Evolutionary conservation across 371 early-diverging fungal species (phyloP).

Genomic region (Capillidium heterosporum): DNA sequence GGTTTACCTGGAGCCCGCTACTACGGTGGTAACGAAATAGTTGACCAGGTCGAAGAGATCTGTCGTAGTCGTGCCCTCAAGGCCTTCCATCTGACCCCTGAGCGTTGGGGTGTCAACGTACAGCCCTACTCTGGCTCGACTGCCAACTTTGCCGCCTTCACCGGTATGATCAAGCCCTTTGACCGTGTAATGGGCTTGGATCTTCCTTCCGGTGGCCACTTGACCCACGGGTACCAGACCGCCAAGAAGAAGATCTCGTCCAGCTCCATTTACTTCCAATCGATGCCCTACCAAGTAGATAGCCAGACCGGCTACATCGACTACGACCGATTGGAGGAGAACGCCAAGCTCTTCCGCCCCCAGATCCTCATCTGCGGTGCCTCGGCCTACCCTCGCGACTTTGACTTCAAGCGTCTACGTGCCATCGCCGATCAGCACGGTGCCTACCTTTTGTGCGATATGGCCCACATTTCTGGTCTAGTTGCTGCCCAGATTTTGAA

Average conservation of each 20-base stretch:
- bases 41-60: constrained; percentile 89
- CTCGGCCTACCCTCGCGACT: constrained; percentile 93
- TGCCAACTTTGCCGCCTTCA: constrained; percentile 97
- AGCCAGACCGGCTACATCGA: constrained; percentile 80
- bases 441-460: constrained; percentile 95
- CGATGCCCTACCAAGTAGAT: constrained; percentile 93
- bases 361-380: constrained; percentile 97
- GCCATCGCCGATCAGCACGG: constrained; percentile 80
- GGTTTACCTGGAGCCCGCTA: constrained; percentile 93
- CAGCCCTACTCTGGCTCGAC: constrained; percentile 97
- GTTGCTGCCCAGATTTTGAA: constrained; percentile 77
- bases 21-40: constrained; percentile 93
- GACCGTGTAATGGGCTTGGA: constrained; percentile 98
- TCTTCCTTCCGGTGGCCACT: constrained; percentile 97
- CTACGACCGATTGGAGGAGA: constrained; percentile 82
- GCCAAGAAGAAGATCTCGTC: constrained; percentile 97
- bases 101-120: constrained; percentile 98
- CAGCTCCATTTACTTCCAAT: constrained; percentile 94
- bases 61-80: constrained; percentile 93
- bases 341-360: constrained; percentile 86
- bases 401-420: constrained; percentile 91
- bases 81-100: constrained; percentile 80
- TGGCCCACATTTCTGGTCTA: constrained; percentile 95
- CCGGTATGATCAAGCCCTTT: constrained; percentile 86
- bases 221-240: constrained; percentile 99